Base-by-base conservation (phyloP, 176 grass and related monocot species). In the Elymus sibiricus region DNA sequence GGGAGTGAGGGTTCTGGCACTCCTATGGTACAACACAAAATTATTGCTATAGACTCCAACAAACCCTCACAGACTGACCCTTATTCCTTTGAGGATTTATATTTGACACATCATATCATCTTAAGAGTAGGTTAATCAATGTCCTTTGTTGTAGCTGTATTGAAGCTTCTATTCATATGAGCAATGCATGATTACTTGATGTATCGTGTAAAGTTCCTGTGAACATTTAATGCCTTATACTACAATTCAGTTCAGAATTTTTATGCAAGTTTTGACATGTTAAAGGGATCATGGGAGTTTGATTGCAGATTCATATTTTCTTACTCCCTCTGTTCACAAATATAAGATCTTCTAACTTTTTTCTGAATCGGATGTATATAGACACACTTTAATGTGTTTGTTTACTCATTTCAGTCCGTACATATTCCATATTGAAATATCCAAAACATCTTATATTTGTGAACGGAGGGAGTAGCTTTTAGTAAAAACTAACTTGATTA, bases 401-500 rank as follows among this genome's bases (percentile, higher is more conserved):
- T 34, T 34, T 3, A 34, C 32, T 34, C 32, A 34, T 34, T 34
- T 34, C 32, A 34, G 32, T 34, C 32, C 32, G 32, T 34, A 34
- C 32, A 3, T 34, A 4, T 34, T 34, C 32, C 32, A 34, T 34
- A 34, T 34, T 34, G 32, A 29, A 29, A 34, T 34, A 34, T 34
- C 32, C 32, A 34, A 34, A 34, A 34, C 32, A 34, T 34, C 32
- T 34, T 34, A 34, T 34, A 34, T 34, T 34, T 34, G 32, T 34
- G 32, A 34, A 34, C 32, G 39, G 39, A 40, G 39, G 39, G 39
- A 40, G 6, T 40, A 58, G 49, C 17, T 27, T 62, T 82, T 51
- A 64, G 69, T 76, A 64, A 82, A 78, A 72, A 32, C 24, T 6
- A 14, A 73, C 7, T 43, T 86, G 79, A 86, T 60, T 89, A n/a